Conservation (phyloP, 495 filamentous ascomycete species). For the Penicillium ucsense region DNA sequence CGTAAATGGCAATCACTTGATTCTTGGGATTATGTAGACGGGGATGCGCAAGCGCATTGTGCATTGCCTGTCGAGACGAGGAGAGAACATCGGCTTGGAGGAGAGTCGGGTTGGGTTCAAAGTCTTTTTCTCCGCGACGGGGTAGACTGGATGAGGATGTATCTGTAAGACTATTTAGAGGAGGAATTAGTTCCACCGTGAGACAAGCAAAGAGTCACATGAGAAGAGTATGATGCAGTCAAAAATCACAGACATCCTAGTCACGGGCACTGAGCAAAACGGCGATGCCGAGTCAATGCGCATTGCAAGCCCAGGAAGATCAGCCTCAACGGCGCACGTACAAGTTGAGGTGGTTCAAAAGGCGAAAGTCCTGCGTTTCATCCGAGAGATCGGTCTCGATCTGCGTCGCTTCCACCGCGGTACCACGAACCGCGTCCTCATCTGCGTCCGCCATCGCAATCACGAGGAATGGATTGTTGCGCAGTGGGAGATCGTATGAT, state of each 20-base stretch:
- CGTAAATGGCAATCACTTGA: slow-evolving; percentile 45
- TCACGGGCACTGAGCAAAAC: too few relatives aligned
- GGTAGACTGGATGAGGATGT: slow-evolving; percentile 43
- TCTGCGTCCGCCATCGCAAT: slow-evolving; percentile 40
- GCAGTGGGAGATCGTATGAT: neutral
- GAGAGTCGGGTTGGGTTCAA: slow-evolving; percentile 81
- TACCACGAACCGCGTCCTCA: slow-evolving; percentile 31
- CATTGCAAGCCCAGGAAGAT: neutral
- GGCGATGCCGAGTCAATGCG: neutral
- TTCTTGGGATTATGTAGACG: slow-evolving; percentile 52
- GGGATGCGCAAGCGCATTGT: slow-evolving; percentile 67
- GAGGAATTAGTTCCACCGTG: neutral
- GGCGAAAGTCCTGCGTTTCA: slow-evolving; percentile 81
- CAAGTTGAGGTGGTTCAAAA: slow-evolving; percentile 53
- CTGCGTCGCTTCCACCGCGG: slow-evolving; percentile 19
- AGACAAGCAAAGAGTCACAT: too few relatives aligned
- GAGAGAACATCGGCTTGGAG: slow-evolving; percentile 67
- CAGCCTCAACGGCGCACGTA: slow-evolving; percentile 16
- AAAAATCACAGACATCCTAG: neutral
- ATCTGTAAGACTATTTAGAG: slow-evolving; percentile 19
- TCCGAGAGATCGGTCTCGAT: slow-evolving; percentile 62
- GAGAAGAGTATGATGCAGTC: too few relatives aligned
- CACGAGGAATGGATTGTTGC: neutral
- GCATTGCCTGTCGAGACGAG: slow-evolving; percentile 80
- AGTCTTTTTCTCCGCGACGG: slow-evolving; percentile 88